Percentiles rank a stretch among this genome's conserved stretches.
Evolutionary conservation across 257 asterid genomes (phyloP).

Genomic region (Cruciata laevipes): DNA sequence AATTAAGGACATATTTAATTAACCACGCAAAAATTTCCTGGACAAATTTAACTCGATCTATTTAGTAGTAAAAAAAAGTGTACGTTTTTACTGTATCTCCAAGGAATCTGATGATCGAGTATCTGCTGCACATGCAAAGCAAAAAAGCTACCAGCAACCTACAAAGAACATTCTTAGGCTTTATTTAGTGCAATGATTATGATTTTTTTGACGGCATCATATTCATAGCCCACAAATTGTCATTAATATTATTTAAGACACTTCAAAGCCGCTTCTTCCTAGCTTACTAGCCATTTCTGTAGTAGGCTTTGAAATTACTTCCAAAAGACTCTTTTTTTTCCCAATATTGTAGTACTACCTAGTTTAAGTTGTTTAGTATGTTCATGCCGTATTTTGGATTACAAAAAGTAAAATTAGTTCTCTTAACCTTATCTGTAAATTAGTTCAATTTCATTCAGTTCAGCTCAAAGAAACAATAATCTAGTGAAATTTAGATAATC

Average conservation of each 20-base stretch:
- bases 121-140: constrained; percentile 6
- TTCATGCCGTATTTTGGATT: too few relatives aligned
- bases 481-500: too few relatives aligned
- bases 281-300: not conserved
- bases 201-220: constrained; percentile 6
- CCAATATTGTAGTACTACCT: too few relatives aligned
- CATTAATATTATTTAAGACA: not conserved
- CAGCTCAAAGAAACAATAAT: too few relatives aligned
- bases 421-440: too few relatives aligned
- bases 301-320: constrained; percentile 1
- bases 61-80: not conserved
- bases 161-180: not conserved
- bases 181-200: constrained; percentile 1
- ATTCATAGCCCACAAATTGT: constrained; percentile 13
- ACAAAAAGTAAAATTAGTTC: too few relatives aligned
- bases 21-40: not conserved
- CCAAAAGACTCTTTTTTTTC: too few relatives aligned
- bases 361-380: too few relatives aligned
- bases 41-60: not conserved
- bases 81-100: not conserved
- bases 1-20: not conserved
- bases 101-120: not conserved
- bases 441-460: too few relatives aligned
- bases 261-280: not conserved
- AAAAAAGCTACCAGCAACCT: not conserved